Conservation (phyloP, 2,329 filamentous ascomycete genomes). For the Zymoseptoria tritici region DNA sequence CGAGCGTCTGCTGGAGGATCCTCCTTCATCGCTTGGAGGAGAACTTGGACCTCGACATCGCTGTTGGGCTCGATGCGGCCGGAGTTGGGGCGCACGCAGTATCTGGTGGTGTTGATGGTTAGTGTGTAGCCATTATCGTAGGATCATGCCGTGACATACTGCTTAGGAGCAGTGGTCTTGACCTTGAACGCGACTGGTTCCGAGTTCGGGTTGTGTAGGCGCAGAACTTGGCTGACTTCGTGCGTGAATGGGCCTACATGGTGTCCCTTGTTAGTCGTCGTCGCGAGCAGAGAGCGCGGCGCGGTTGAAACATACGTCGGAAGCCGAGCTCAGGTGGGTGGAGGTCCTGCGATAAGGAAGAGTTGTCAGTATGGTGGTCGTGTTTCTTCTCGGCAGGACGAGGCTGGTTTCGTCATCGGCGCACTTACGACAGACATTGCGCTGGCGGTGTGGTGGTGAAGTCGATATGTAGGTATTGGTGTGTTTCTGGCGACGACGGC, state of each 20-base stretch:
- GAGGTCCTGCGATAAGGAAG: slow-evolving; percentile 79
- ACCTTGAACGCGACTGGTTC: slow-evolving; percentile 66
- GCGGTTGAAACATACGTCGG: slow-evolving; percentile 58
- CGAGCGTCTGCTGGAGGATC: slow-evolving; percentile 79
- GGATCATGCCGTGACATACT: slow-evolving; percentile 55
- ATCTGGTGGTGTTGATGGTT: slow-evolving; percentile 53
- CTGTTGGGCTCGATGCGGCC: slow-evolving; percentile 87
- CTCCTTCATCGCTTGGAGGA: slow-evolving; percentile 96
- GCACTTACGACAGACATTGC: slow-evolving; percentile 1
- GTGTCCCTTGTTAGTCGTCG: slow-evolving; percentile 9
- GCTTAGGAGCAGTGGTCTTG: slow-evolving; percentile 97
- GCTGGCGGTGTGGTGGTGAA: not conserved
- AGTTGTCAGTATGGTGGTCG: not conserved
- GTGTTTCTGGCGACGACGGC: not conserved
- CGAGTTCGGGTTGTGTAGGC: slow-evolving; percentile 50
- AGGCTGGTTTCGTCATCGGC: not conserved
- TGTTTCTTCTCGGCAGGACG: not conserved
- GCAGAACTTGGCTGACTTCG: slow-evolving; percentile 56
- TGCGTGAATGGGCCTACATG: slow-evolving; percentile 53
- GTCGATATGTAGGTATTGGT: not conserved
- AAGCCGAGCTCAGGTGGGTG: slow-evolving; percentile 88
- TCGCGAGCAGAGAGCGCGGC: not conserved
- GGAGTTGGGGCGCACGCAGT: slow-evolving; percentile 95
- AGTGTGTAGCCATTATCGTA: not conserved
- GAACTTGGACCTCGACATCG: slow-evolving; percentile 91